A percentile compares a stretch with the other conserved stretches of the same genome.
phyloP scores from a whole-genome alignment of 2,329 filamentous ascomycete genomes.

The Claviceps sp. region DNA sequence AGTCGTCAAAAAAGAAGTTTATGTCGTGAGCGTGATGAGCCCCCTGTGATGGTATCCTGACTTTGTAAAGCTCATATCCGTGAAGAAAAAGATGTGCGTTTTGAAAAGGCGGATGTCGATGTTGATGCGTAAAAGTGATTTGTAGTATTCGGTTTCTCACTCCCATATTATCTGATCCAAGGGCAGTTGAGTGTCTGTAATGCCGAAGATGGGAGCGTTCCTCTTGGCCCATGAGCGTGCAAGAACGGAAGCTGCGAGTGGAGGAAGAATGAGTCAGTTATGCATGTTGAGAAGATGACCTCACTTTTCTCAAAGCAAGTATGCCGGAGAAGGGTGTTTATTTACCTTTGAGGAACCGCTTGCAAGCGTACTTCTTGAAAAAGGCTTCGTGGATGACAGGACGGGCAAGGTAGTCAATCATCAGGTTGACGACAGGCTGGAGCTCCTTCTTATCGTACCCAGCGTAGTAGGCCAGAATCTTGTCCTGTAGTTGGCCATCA shows the following conservation, averaged over 20 bases:
- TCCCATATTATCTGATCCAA: constrained; percentile 33
- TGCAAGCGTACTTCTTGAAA: constrained; percentile 99
- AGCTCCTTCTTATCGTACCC: constrained; percentile 91
- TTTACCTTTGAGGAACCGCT: constrained; percentile 97
- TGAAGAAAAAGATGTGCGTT: constrained; percentile 5
- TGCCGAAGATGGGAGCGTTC: constrained; percentile 45
- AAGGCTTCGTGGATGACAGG: constrained; percentile 92
- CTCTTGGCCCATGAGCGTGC: constrained; percentile 90
- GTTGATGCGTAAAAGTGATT: neutral
- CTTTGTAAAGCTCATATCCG: constrained; percentile 14
- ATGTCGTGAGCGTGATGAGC: constrained; percentile 18
- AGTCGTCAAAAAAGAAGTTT: constrained; percentile 16
- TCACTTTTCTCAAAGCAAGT: neutral
- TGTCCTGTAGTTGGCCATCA: constrained; percentile 41
- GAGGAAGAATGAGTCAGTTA: constrained; percentile 9
- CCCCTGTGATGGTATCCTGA: constrained; percentile 9
- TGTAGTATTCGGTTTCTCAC: constrained; percentile 1
- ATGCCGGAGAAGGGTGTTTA: neutral
- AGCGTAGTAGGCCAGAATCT: constrained; percentile 76
- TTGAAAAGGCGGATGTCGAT: constrained; percentile 1
- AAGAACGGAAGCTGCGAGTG: constrained; percentile 63
- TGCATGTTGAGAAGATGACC: neutral
- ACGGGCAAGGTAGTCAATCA: constrained; percentile 90
- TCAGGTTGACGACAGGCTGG: constrained; percentile 78
- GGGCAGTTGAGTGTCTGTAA: constrained; percentile 34